Conservation (phyloP, 148 eudicot genomes). For the Camellia lanceoleosa region DNA sequence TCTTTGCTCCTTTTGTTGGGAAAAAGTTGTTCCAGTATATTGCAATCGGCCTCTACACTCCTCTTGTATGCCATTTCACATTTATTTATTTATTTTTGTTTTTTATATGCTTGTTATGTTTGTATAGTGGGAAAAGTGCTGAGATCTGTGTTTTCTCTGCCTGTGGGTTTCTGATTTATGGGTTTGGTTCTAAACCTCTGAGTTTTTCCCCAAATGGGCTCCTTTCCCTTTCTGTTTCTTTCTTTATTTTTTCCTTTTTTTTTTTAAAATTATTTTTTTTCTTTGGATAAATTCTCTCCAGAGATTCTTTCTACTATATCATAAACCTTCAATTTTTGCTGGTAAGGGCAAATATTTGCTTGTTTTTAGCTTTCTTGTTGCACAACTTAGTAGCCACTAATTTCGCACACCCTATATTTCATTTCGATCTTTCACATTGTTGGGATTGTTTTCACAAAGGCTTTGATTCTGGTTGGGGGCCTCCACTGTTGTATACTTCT, state of each 20-base stretch:
- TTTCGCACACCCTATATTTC: not conserved
- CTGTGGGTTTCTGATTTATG: conserved; percentile 18
- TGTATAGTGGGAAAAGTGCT: conserved; percentile 15
- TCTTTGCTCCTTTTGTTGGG: conserved; percentile 98
- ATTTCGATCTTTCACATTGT: not conserved
- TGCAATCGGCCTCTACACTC: conserved; percentile 81
- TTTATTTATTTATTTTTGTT: not conserved
- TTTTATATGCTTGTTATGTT: conserved; percentile 6
- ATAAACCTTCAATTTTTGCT: not conserved
- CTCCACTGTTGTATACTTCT: not conserved
- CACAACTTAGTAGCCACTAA: not conserved
- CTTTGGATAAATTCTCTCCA: not conserved
- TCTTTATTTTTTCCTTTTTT: too few species aligned
- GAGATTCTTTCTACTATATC: conserved; percentile 1
- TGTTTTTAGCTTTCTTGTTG: conserved; percentile 15
- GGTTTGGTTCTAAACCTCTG: conserved; percentile 13
- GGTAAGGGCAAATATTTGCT: conserved; percentile 8
- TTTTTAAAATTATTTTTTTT: not conserved
- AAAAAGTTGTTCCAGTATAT: conserved; percentile 68
- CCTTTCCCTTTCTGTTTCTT: conserved; percentile 18
- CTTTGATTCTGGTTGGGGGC: not conserved
- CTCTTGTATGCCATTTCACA: conserved; percentile 59
- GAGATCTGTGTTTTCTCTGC: conserved; percentile 54
- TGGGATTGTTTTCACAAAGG: not conserved
- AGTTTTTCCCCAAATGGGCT: conserved; percentile 22